Base-by-base conservation (phyloP, 352 stramenopile genomes). In the Pythium utonaiense region DNA sequence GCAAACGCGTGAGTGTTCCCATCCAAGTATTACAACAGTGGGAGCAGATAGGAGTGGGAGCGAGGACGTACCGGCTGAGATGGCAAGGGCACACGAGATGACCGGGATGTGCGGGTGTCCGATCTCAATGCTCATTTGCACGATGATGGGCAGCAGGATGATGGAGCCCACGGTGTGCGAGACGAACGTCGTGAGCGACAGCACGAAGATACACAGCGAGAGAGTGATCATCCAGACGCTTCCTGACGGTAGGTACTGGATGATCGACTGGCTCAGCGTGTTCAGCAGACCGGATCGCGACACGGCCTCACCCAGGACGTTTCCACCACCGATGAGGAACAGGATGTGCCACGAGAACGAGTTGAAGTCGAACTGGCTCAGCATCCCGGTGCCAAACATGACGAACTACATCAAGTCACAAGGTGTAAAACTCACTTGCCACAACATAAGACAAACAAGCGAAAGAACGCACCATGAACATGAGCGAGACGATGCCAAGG, bases 331-430 rank as follows among this genome's bases (percentile, higher is more conserved):
- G 28, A 97, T 95, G 19, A 97, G 65, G 61, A 97, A 97, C 13
- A 97, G 72, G 57, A 96, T 97, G 64, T 97, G 91, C 91, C 91
- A 97, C 16, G 88, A 96, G 57, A 97, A 96, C 47, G 85, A 96
- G 62, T 97, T 97, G 62, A 97, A 96, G 69, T 97, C 91, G 28
- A 97, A 94, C 69, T 97, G 83, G 44, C 83, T 96, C 8, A 96
- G 73, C 74, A 95, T 94, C 24, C 86, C 88, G 6, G 81, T 88
- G 41, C 86, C 86, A 64, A 96, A 96, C 81, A 95, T 89, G 42
- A 89, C 73, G 47, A 90, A 89, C 85, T 94, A 58, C 13, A 54
- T 7, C 3, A n/a, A n/a, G n/a, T n/a, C n/a, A n/a, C n/a, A n/a
- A n/a, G n/a, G n/a, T n/a, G n/a, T n/a, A n/a, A n/a, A n/a, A n/a